Conservation (phyloP, 2,329 filamentous ascomycete species). For the Clarireedia hainanense region DNA sequence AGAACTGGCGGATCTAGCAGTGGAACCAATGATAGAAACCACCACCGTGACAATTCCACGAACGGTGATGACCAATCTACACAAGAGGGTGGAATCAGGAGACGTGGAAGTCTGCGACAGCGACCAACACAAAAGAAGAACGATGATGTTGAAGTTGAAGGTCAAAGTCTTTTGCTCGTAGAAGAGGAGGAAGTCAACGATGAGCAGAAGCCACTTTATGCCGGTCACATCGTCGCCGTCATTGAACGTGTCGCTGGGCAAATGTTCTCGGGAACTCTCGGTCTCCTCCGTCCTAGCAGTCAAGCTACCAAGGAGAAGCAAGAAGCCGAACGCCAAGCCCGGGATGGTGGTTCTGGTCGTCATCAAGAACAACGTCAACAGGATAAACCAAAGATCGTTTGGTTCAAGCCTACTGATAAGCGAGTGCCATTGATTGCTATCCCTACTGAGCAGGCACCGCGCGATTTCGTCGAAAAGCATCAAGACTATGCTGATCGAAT, state of each 20-base stretch:
- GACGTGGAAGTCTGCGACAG: constrained; percentile 90
- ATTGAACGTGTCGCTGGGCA: constrained; percentile 95
- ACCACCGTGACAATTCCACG: constrained; percentile 42
- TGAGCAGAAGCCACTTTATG: constrained; percentile 94
- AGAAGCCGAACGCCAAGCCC: constrained; percentile 87
- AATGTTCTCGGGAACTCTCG: constrained; percentile 97
- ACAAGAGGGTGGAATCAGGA: constrained; percentile 68
- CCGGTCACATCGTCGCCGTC: constrained; percentile 93
- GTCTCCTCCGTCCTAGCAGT: constrained; percentile 88
- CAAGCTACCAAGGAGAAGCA: constrained; percentile 99
- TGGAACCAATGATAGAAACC: constrained; percentile 55
- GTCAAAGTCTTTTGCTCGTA: constrained; percentile 90
- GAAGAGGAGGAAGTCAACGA: constrained; percentile 99
- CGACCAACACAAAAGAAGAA: constrained; percentile 99
- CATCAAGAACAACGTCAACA: constrained; percentile 76
- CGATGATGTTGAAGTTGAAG: constrained; percentile 97
- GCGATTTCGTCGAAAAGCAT: constrained; percentile 97
- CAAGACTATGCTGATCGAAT: constrained; percentile 96
- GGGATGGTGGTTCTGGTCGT: constrained; percentile 66
- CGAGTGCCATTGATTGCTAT: constrained; percentile 96
- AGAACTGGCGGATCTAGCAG: constrained; percentile 69
- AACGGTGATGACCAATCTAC: constrained; percentile 52
- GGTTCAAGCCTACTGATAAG: constrained; percentile 99
- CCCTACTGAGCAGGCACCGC: constrained; percentile 92
- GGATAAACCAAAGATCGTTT: constrained; percentile 99